These are phyloP conservation scores for Penicillium polonicum DNA, from an alignment of 2,329 filamentous ascomycete species.

Conservation along the genomic window DNA sequence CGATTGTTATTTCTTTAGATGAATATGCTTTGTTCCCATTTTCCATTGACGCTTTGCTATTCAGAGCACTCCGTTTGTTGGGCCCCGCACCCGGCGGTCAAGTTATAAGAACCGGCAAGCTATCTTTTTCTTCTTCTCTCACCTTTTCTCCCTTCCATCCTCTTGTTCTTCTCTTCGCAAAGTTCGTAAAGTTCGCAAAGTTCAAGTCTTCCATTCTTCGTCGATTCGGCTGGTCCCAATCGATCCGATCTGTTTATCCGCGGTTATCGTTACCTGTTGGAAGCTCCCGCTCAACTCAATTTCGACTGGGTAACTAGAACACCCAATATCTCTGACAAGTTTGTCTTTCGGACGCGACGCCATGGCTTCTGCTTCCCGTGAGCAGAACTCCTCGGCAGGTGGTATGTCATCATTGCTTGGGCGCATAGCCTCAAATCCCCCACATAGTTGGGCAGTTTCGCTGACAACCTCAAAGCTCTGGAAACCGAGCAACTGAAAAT, in stretches of 20 bases:
- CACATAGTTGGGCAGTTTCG: background rate
- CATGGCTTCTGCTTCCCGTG: constrained; percentile 18
- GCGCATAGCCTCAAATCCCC: background rate
- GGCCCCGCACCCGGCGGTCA: constrained; percentile 14
- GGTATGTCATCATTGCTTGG: constrained; percentile 9
- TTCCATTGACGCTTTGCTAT: background rate
- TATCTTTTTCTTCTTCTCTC: constrained; percentile 4
- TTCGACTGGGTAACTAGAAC: constrained; percentile 6
- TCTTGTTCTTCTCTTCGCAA: constrained; percentile 6
- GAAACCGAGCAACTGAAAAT: constrained; percentile 5
- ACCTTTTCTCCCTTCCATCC: background rate
- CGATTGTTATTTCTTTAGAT: background rate
- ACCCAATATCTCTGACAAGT: background rate
- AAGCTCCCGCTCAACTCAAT: background rate
- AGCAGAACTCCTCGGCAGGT: constrained; percentile 11
- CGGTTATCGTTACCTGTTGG: background rate
- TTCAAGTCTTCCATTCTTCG: background rate
- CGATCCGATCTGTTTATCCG: background rate
- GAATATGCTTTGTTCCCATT: constrained; percentile 5
- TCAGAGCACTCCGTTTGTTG: constrained; percentile 1
- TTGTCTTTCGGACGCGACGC: constrained; percentile 4
- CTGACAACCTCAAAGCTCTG: constrained; percentile 6
- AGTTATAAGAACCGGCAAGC: constrained; percentile 3
- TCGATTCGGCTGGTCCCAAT: constrained; percentile 14
- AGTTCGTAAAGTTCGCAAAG: background rate